Evolutionary conservation across 2,329 filamentous ascomycete species (phyloP).

Genomic region (Fusarium nygamai): DNA sequence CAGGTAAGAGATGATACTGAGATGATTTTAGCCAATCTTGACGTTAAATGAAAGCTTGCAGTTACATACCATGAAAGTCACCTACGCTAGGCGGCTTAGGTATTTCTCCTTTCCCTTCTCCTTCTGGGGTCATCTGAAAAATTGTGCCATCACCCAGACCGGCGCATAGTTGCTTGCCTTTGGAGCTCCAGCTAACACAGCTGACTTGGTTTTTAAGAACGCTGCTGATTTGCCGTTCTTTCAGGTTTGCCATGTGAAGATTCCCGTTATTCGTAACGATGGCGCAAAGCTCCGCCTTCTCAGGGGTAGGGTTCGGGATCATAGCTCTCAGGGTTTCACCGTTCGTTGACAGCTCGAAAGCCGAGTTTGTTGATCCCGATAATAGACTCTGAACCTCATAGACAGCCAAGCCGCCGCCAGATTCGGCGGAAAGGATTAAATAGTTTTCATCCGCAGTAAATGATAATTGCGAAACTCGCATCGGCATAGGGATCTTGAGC

Average conservation of each 20-base stretch:
- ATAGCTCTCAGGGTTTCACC: slow-evolving; percentile 77
- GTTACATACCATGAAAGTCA: slow-evolving; percentile 72
- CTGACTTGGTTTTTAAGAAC: slow-evolving; percentile 78
- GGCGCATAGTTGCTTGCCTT: slow-evolving; percentile 91
- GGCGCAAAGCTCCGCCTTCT: slow-evolving; percentile 79
- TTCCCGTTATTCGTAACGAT: slow-evolving; percentile 84
- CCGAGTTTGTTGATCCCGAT: slow-evolving; percentile 71
- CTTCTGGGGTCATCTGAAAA: slow-evolving; percentile 85
- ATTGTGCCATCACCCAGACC: slow-evolving; percentile 84
- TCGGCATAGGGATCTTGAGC: slow-evolving; percentile 75
- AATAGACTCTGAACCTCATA: slow-evolving; percentile 79
- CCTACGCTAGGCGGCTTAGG: slow-evolving; percentile 77
- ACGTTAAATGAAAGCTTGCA: not conserved
- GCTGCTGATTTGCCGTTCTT: slow-evolving; percentile 71
- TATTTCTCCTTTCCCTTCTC: slow-evolving; percentile 79
- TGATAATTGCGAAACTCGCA: slow-evolving; percentile 84
- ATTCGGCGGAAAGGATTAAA: slow-evolving; percentile 83
- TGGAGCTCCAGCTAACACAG: slow-evolving; percentile 89
- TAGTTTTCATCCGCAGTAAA: slow-evolving; percentile 92
- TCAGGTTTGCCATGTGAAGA: slow-evolving; percentile 84
- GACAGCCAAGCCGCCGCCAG: slow-evolving; percentile 82
- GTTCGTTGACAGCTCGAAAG: slow-evolving; percentile 81
- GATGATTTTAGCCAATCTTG: slow-evolving; percentile 7
- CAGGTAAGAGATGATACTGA: slow-evolving; percentile 83
- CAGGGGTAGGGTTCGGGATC: slow-evolving; percentile 80